Base-by-base conservation (phyloP, 108 stramenopile species). In the Schizochytrium sp. region DNA sequence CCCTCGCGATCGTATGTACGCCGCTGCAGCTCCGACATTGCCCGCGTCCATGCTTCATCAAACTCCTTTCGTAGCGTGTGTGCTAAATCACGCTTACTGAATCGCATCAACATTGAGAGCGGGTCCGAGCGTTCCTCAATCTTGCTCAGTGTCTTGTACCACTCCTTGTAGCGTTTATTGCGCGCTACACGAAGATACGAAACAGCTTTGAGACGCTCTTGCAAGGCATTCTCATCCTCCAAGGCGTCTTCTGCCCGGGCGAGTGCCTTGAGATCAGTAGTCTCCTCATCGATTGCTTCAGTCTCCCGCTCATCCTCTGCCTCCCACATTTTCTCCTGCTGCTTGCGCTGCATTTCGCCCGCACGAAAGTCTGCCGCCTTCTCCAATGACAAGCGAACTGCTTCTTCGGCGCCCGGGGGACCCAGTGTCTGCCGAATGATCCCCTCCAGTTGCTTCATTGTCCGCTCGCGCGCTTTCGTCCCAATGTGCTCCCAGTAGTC, bases 401-500 rank as follows among this genome's bases (percentile, higher is more conserved):
- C 76, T 0, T 83, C 76, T 45, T 25, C 28, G 8, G 76, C 76
- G n/a, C 76, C 76, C 0, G 76, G 48, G 0, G 76, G 45, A 1
- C 76, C 76, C 45, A 83, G 51, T 16, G 25, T 83, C 76, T 83
- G 45, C 25, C 76, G 45, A 12, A 83, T 53, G 23, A 83, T 25
- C 8, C 48, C 48, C n/a, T 53, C 18, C 12, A 83, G 23, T 12
- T 47, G 25, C 76, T 34, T 6, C 45, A 83, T 47, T 16, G 76
- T 53, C 12, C 25, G 48, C 76, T 53, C 51, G 51, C 76, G 76
- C 44, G 76, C 6, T 12, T 18, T 12, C 28, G n/a, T 12, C 12
- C 48, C 76, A 83, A 83, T 83, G n/a, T 47, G n/a, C 43, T 83
- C 51, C 76, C 76, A 83, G 4, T 83, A 83, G 18, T 83, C 48